A percentile compares a stretch with the other conserved stretches of the same genome.
These are phyloP conservation scores for Tinospora cordifolia DNA, from an alignment of 164 flowering plant genomes.

Conservation along the genomic window DNA sequence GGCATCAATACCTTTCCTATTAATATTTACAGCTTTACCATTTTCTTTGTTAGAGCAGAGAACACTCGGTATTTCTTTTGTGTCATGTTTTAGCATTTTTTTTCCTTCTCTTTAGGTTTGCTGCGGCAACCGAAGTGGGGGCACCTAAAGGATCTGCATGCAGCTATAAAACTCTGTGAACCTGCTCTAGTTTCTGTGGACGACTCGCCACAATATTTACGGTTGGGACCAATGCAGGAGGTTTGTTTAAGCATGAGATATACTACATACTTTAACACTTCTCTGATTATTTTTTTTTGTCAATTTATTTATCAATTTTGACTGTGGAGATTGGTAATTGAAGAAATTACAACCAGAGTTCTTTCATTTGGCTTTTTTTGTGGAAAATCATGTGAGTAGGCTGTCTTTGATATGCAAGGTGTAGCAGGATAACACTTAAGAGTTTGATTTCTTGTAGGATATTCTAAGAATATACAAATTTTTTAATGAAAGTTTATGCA, in stretches of 20 bases:
- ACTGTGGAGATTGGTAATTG: background rate
- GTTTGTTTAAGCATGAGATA: conserved; percentile 26
- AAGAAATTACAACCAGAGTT: background rate
- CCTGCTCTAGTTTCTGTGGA: conserved; percentile 74
- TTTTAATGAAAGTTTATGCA: background rate
- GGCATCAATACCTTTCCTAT: background rate
- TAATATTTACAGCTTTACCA: background rate
- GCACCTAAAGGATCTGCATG: conserved; percentile 87
- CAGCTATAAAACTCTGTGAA: conserved; percentile 90
- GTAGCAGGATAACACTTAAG: background rate
- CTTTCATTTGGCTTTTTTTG: background rate
- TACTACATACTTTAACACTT: background rate
- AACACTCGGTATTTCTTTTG: no score
- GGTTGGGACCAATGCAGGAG: conserved; percentile 82
- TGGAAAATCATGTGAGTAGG: background rate
- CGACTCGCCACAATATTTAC: conserved; percentile 51
- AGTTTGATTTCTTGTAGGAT: background rate
- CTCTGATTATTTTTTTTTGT: background rate
- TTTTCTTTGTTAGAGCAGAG: background rate
- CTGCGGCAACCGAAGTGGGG: conserved; percentile 96
- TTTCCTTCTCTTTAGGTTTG: conserved; percentile 39
- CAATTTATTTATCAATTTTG: background rate
- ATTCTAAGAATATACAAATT: background rate
- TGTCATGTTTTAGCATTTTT: no score
- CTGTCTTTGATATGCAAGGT: background rate